Base-by-base conservation (phyloP, 345 rosid species). In the Hypericum perforatum region DNA sequence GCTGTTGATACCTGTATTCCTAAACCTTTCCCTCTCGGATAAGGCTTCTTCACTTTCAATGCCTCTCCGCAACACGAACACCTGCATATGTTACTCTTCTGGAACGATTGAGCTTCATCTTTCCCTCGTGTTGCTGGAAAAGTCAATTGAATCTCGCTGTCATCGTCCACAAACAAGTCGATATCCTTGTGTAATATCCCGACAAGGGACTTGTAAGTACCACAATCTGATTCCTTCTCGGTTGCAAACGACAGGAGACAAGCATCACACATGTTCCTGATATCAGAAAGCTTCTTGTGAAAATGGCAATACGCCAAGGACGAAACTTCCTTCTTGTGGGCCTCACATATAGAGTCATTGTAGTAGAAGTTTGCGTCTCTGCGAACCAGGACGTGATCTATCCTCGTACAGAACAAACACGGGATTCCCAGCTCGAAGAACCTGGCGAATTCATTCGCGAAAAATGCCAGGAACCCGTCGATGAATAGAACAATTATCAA, bases 211-310 rank as follows among this genome's bases (percentile, higher is more conserved):
- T 87, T 91, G 52, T 81, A 88, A 5, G 86, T 77, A 45, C 82
- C 84, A 13, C 83, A 74, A 46, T 80, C 95, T 0, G 94, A 76
- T 65, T 84, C 86, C 68, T 73, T 92, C 63, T 76, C 75, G 0
- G 96, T 77, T 0, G 96, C 94, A 13, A 88, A 92, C 0, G 96
- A 92, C 46, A 88, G 90, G 57, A 92, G 95, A 60, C 98, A 92
- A 9, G 74, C 78, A 53, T 92, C 98, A 52, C 98, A 88, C 95
- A 88, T 77, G 50, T 71, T 69, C 61, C 74, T 76, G 11, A 85
- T 80, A 57, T 92, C 82, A 38, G 95, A 85, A 55, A 92, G 84
- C 65, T 80, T 83, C 75, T 73, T 83, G 64, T 92, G 98, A 57
- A 70, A 70, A 58, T 83, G 90, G 39, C 98, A 92, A 66, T 74